phyloP scores from a whole-genome alignment of 495 filamentous ascomycete genomes.

The Apiosordaria backusii region DNA sequence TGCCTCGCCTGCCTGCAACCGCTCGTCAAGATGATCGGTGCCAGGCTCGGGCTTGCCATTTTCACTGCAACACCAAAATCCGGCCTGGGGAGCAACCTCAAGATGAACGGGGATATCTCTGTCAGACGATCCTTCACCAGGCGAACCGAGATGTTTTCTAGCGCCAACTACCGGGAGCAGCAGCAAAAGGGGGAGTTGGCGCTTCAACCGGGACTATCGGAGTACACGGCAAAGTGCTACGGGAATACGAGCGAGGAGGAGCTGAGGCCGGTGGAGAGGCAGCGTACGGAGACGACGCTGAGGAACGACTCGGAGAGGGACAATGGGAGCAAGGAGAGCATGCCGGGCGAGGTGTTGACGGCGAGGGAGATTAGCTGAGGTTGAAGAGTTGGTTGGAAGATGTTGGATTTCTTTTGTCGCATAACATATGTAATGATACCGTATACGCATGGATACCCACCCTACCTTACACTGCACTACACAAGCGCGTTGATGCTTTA shows the following conservation, averaged over 20 bases:
- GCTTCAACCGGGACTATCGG: not conserved
- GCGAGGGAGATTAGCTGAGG: not conserved
- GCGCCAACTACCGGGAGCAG: not conserved
- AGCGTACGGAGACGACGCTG: not conserved
- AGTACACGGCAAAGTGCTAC: slow-evolving; percentile 1
- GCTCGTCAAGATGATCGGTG: slow-evolving; percentile 16
- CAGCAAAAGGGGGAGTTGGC: not conserved
- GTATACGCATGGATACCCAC: not conserved
- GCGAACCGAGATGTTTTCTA: not conserved
- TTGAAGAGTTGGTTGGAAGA: not conserved
- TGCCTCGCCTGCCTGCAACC: slow-evolving; percentile 32
- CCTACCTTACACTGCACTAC: too few relatives aligned
- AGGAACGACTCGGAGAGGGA: not conserved
- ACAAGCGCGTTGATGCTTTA: too few relatives aligned
- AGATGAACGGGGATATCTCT: not conserved
- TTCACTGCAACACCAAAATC: not conserved
- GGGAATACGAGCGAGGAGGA: slow-evolving; percentile 1
- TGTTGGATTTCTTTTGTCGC: not conserved
- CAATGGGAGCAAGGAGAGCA: slow-evolving; percentile 9
- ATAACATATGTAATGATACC: not conserved
- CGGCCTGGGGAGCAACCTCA: not conserved
- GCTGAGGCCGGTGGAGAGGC: not conserved
- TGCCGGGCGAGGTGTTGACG: not conserved
- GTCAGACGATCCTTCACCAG: not conserved
- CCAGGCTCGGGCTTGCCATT: slow-evolving; percentile 2